Base-by-base conservation (phyloP, 345 rosid genomes). In the Populus alba region DNA sequence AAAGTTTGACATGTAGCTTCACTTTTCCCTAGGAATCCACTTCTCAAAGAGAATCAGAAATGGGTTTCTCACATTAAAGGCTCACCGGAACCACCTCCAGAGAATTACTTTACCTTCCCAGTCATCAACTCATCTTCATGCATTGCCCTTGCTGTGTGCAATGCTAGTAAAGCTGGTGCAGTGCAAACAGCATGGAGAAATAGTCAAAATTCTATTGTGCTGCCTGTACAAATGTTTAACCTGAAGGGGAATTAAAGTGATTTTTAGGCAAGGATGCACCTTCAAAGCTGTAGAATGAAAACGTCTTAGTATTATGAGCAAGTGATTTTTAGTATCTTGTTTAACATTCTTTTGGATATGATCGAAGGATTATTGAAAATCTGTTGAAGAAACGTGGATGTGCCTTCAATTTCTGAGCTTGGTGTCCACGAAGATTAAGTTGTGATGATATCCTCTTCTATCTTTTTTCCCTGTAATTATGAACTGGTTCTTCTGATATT, bases 11-110 rank as follows among this genome's bases (percentile, higher is more conserved):
- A 92, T 1, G 86, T 95, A 13, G 99, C 99, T 31, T 93, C 98
- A 0, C 79, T 92, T 4, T 95, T 95, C 82, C 99, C 97, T 0
- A 92, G 96, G 41, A 97, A 95, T 69, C 83, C 84, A 35, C 91
- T 95, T 17, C 74, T 90, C 72, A 83, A 81, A 10, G 98, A 95
- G 86, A 87, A 49, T 3, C 62, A 87, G 86, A 95, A 86, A 76
- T 95, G 99, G 99, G 92, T 91, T 38, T 76, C 92, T 76, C 87
- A 71, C 83, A 85, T 95, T 68, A 81, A 84, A 68, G 94, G 92
- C 86, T 95, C 98, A 0, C 98, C 96, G 0, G 93, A 95, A 82
- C 99, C 92, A 0, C 98, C 99, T 0, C 90, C 93, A 92, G 82
- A 92, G 98, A 76, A 93, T 93, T 78, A 92, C 98, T 88, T 93